Evolutionary conservation across 2,329 filamentous ascomycete species (phyloP).

Genomic region (Fusarium sterilihyphosum): DNA sequence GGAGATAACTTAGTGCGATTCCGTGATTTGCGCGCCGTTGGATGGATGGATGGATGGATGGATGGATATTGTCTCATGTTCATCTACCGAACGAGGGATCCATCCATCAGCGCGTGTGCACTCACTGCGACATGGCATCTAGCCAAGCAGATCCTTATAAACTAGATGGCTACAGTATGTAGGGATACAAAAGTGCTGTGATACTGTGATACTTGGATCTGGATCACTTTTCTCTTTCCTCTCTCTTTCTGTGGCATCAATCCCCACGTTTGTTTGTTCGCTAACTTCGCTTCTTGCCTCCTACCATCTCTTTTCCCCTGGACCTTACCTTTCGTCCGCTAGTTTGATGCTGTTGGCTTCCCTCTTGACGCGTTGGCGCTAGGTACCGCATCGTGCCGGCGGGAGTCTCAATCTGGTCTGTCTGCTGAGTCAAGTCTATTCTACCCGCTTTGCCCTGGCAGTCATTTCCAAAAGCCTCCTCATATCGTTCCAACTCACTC

Average conservation of each 20-base stretch:
- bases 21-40: not conserved
- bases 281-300: conserved; percentile 1
- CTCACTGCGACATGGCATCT: not conserved
- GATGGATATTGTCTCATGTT: not conserved
- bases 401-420: not conserved
- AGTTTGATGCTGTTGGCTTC: not conserved
- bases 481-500: not conserved
- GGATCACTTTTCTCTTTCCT: not conserved
- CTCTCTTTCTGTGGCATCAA: not conserved
- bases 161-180: not conserved
- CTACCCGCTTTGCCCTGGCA: not conserved
- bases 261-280: conserved; percentile 12
- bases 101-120: not conserved
- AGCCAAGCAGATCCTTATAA: not conserved
- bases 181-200: not conserved
- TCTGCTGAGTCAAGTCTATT: not conserved
- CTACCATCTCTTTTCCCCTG: conserved; percentile 17
- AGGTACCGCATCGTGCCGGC: not conserved
- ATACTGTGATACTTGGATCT: not conserved
- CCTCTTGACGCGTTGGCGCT: not conserved
- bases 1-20: conserved; percentile 8
- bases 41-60: not conserved
- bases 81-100: not conserved
- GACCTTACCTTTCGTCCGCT: conserved; percentile 3
- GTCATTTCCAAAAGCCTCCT: not conserved